Conservation (phyloP, 1,284 basidiomycete genomes). For the Cutaneotrichosporon cutaneum region DNA sequence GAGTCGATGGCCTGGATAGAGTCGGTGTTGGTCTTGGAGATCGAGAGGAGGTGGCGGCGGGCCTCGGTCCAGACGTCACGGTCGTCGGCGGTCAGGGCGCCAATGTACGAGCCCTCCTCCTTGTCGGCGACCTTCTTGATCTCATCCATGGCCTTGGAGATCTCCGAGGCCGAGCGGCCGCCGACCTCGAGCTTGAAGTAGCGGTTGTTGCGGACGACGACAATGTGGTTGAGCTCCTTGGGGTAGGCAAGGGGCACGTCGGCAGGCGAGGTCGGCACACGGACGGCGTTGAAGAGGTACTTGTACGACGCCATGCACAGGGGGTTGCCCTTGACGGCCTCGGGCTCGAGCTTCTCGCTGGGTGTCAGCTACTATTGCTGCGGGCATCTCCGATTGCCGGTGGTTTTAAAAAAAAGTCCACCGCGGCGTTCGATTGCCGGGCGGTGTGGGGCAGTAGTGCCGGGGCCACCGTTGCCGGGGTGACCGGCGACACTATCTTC, state of each 20-base stretch:
- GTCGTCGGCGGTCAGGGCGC: constrained; percentile 83
- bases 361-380: constrained; percentile 9
- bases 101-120: constrained; percentile 63
- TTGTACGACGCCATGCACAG: constrained; percentile 95
- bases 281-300: constrained; percentile 90
- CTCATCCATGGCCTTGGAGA: constrained; percentile 76
- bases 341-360: constrained; percentile 81
- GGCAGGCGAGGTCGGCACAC: constrained; percentile 78
- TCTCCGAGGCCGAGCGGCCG: constrained; percentile 65
- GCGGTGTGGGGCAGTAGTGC: neutral
- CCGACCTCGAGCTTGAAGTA: constrained; percentile 78
- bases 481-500: neutral
- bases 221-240: constrained; percentile 71
- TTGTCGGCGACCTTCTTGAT: constrained; percentile 70
- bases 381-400: neutral
- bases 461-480: neutral
- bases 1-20: constrained; percentile 80
- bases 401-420: neutral
- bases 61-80: constrained; percentile 88
- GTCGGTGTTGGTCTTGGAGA: constrained; percentile 65
- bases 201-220: constrained; percentile 86
- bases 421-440: neutral
- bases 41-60: constrained; percentile 65
- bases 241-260: constrained; percentile 85
- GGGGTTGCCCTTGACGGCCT: constrained; percentile 76